Conservation (phyloP, 2,329 filamentous ascomycete genomes). For the Orbilia blumenaviensis region DNA sequence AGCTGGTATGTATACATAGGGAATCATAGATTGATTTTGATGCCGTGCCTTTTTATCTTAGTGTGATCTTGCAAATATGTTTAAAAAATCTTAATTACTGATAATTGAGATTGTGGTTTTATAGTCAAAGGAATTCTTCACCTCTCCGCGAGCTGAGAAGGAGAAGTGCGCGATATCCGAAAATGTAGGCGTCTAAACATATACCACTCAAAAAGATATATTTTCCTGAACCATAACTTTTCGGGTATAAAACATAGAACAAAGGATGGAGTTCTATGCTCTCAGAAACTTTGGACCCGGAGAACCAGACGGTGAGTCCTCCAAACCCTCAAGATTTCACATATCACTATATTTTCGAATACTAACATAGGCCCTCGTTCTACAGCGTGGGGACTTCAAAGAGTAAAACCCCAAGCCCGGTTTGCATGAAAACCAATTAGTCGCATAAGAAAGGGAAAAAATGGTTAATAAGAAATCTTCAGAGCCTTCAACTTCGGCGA, state of each 20-base stretch:
- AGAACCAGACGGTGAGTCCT: conserved; percentile 74
- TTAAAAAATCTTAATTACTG: too few species aligned
- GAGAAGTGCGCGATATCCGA: conserved; percentile 76
- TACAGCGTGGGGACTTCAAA: conserved; percentile 82
- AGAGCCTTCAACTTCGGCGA: conserved; percentile 93
- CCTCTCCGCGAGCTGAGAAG: conserved; percentile 75
- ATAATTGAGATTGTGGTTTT: background rate
- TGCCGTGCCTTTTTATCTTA: too few species aligned
- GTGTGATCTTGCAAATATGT: too few species aligned
- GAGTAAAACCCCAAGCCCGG: conserved; percentile 69
- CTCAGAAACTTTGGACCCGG: conserved; percentile 85
- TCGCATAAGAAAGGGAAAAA: too few species aligned
- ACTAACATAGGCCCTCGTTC: background rate
- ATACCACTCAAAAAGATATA: too few species aligned
- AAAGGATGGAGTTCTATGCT: conserved; percentile 90
- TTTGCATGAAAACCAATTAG: too few species aligned
- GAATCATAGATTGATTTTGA: too few species aligned
- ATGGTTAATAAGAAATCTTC: background rate
- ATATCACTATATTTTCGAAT: background rate
- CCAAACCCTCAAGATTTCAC: background rate
- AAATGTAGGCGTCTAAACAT: conserved; percentile 61
- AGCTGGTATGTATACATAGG: conserved; percentile 68
- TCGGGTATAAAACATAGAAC: too few species aligned
- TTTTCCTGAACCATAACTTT: too few species aligned
- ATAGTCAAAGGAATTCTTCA: conserved; percentile 80